phyloP scores from a whole-genome alignment of 345 rosid genomes.

The Eucalyptus sp. region DNA sequence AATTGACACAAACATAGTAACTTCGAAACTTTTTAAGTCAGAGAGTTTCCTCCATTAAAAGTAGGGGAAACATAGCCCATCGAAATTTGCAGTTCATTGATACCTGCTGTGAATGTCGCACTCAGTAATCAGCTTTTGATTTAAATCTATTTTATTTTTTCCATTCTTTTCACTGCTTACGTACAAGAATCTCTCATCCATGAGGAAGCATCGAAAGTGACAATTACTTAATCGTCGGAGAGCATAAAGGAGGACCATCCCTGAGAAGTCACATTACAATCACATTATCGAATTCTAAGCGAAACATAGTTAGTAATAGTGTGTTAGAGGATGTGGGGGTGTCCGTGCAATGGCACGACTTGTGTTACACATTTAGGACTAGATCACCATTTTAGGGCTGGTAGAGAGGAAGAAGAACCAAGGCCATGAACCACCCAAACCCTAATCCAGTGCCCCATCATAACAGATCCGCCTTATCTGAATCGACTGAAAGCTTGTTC shows the following conservation, averaged over 20 bases:
- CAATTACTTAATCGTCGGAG: not conserved
- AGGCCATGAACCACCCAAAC: not conserved
- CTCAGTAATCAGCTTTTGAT: not conserved
- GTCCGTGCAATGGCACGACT: not conserved
- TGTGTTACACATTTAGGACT: not conserved
- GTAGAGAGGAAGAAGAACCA: not conserved
- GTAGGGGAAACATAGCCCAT: not conserved
- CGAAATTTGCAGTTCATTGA: not conserved
- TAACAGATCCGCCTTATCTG: not conserved
- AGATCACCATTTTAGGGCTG: not conserved
- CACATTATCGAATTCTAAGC: not conserved
- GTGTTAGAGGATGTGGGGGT: not conserved
- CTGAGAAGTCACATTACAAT: not conserved
- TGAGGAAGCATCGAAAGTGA: not conserved
- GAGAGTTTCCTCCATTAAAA: not conserved
- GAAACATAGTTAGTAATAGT: not conserved
- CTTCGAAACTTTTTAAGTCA: fast-evolving
- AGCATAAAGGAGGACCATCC: not conserved
- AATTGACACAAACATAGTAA: too few species aligned
- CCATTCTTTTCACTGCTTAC: not conserved
- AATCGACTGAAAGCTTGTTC: not conserved
- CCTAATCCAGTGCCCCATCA: not conserved
- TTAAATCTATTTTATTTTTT: not conserved
- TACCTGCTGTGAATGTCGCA: not conserved
- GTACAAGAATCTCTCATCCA: not conserved